Conservation (phyloP, 192 early-diverging fungal species). For the Diversispora eburnea region DNA sequence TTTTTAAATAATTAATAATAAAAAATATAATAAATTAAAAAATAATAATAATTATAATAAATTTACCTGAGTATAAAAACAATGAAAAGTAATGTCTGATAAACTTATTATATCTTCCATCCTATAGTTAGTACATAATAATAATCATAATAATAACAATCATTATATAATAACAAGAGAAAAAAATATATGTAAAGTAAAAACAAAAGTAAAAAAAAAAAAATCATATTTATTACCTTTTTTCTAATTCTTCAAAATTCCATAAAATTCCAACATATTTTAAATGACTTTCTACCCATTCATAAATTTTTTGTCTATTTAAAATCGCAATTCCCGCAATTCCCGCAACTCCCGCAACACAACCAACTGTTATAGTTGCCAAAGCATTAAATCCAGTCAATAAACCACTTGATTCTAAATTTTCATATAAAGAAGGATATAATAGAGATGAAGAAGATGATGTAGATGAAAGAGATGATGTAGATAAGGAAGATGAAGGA, state of each 20-base stretch:
- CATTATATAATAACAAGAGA: slow-evolving; percentile 4
- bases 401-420: too few species aligned
- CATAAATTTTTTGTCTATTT: slow-evolving; percentile 36
- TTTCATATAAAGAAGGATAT: too few species aligned
- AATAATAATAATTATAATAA: background rate
- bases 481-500: too few species aligned
- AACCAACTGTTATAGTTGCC: slow-evolving; percentile 11
- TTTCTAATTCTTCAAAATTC: slow-evolving; percentile 34
- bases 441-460: too few species aligned
- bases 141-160: background rate
- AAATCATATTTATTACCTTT: slow-evolving; percentile 45
- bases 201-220: background rate
- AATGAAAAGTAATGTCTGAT: slow-evolving; percentile 31
- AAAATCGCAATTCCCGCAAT: slow-evolving; percentile 41
- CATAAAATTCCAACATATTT: slow-evolving; percentile 52
- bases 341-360: slow-evolving; percentile 39
- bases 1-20: too few species aligned
- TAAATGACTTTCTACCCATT: slow-evolving; percentile 42
- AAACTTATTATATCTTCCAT: background rate
- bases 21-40: background rate
- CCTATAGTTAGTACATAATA: background rate
- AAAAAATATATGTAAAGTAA: background rate
- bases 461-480: too few species aligned
- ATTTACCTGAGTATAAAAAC: slow-evolving; percentile 41
- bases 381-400: too few species aligned